phyloP scores from a whole-genome alignment of 441 rosid genomes.

The Gossypium davidsonii region DNA sequence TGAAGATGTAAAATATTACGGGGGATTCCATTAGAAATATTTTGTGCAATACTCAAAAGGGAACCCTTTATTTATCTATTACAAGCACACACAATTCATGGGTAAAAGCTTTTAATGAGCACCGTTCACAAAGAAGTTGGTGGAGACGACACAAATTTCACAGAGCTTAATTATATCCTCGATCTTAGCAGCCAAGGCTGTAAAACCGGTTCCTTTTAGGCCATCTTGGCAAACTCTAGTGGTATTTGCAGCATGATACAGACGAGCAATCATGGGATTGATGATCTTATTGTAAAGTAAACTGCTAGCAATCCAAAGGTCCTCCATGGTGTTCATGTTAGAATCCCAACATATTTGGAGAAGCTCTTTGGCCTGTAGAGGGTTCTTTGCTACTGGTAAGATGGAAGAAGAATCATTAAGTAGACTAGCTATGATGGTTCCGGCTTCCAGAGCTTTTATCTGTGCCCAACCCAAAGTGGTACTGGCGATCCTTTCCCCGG shows the following conservation, averaged over 20 bases:
- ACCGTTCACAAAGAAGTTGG: not conserved
- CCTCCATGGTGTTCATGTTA: not conserved
- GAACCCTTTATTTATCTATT: not conserved
- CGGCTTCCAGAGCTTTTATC: not conserved
- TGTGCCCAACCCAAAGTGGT: not conserved
- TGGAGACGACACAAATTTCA: conserved; percentile 6
- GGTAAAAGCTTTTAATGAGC: not conserved
- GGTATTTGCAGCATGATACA: not conserved
- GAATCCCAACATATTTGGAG: not conserved
- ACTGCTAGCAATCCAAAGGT: not conserved
- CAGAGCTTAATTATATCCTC: not conserved
- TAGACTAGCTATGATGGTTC: not conserved
- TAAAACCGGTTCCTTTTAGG: not conserved
- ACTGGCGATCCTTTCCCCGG: not conserved
- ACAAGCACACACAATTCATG: not conserved
- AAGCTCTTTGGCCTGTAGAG: not conserved
- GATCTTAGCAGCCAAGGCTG: not conserved
- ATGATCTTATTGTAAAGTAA: not conserved
- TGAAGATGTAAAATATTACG: not conserved
- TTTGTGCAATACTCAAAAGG: not conserved
- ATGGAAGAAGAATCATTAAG: not conserved
- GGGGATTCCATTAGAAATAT: not conserved
- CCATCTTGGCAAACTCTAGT: not conserved
- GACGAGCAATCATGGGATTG: not conserved
- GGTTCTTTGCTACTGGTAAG: not conserved